Evolutionary conservation across 1,284 basidiomycete species (phyloP).

Genomic region (Ganoderma meredithae): DNA sequence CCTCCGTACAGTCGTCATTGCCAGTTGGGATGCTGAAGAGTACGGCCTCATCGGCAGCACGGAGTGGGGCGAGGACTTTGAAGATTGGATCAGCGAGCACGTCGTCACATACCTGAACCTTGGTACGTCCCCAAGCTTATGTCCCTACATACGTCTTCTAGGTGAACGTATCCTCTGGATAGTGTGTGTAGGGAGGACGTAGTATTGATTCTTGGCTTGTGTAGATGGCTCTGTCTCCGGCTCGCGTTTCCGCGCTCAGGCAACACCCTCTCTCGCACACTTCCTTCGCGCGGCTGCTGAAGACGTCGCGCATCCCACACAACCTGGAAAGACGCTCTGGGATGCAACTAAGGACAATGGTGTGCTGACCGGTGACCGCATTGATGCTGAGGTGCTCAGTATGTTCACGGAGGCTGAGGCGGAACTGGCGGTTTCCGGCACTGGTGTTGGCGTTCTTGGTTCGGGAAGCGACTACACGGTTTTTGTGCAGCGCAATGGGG

Average conservation of each 20-base stretch:
- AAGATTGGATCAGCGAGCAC: slow-evolving; percentile 77
- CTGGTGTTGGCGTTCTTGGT: slow-evolving; percentile 52
- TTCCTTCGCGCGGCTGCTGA: slow-evolving; percentile 72
- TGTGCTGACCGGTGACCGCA: slow-evolving; percentile 50
- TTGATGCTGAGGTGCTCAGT: slow-evolving; percentile 38
- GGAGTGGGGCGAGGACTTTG: slow-evolving; percentile 90
- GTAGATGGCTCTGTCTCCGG: slow-evolving; percentile 73
- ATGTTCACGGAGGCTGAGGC: slow-evolving; percentile 37
- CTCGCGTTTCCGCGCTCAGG: slow-evolving; percentile 60
- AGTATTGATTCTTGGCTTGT: slow-evolving; percentile 1
- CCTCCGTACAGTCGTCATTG: slow-evolving; percentile 84
- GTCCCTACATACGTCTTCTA: neutral
- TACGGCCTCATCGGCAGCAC: slow-evolving; percentile 88
- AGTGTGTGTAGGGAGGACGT: neutral
- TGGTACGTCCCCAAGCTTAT: slow-evolving; percentile 48
- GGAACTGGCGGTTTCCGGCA: slow-evolving; percentile 34
- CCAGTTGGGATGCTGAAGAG: slow-evolving; percentile 94
- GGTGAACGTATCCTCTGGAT: neutral
- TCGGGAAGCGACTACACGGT: slow-evolving; percentile 81
- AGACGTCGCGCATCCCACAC: slow-evolving; percentile 71
- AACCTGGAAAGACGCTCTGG: slow-evolving; percentile 63
- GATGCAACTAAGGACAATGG: slow-evolving; percentile 67
- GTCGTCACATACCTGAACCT: slow-evolving; percentile 89
- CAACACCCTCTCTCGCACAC: slow-evolving; percentile 82
- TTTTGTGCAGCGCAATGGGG: slow-evolving; percentile 68